Base-by-base conservation (phyloP, 176 grass and related monocot genomes). In the Ananas comosus region DNA sequence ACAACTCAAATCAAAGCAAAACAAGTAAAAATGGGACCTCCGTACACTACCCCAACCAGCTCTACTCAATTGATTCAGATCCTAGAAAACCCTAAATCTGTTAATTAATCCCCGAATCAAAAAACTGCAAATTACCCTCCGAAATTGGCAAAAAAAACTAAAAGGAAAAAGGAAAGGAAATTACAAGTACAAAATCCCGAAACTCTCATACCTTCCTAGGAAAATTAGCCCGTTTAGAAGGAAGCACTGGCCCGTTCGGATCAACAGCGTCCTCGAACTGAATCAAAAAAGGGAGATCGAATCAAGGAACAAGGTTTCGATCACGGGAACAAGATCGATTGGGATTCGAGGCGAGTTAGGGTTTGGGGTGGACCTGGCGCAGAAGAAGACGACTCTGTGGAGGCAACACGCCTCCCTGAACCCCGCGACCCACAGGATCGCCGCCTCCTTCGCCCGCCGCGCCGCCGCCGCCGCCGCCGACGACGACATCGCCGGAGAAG, bases 211-310 rank as follows among this genome's bases (percentile, higher is more conserved):
- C 94, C 94, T 99, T 73, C 94, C 94, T 2, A 99, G 53, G 77
- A 93, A 99, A 75, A 93, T 93, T 16, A 99, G 48, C 6, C 94
- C 89, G 18, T 99, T 93, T 69, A 99, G 78, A 72, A 99, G 84
- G 77, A 99, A 99, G 79, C 94, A 93, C 78, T 93, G 89, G 28
- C 82, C 84, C 42, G 91, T 93, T 68, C 89, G 87, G 71, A 85
- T 69, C 54, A 75, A 80, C 11, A 97, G 75, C 13, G 83, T 6
- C 80, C 76, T 81, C 52, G 94, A 92, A 47, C 94, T 97, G 77
- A 56, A 75, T n/a, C 63, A n/a, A 73, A 9, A 69, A 47, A 4
- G 19, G 8, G 33, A 42, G 33, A 42, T 42, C 33, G 33, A 42
- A 68, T 14, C 22, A 63, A 50, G 48, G 50, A 65, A 50, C 11